Percentiles rank a stretch among this genome's conserved stretches.
phyloP scores from a whole-genome alignment of 441 rosid genomes.

The Adansonia gregorii region DNA sequence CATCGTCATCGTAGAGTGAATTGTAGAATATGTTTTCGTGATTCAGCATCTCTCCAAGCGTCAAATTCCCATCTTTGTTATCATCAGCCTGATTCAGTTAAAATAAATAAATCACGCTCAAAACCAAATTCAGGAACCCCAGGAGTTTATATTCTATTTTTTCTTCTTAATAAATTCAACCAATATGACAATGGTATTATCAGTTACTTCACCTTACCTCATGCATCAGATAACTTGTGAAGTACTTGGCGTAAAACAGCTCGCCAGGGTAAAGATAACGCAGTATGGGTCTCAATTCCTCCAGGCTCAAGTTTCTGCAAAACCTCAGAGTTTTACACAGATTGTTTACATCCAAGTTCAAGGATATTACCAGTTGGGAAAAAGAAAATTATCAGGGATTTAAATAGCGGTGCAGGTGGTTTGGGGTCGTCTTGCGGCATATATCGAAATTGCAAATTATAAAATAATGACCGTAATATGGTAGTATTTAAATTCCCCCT shows the following conservation, averaged over 20 bases:
- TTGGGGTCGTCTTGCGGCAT: too few relatives aligned
- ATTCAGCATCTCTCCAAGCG: conserved; percentile 61
- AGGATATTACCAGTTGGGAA: neutral
- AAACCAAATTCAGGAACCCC: neutral
- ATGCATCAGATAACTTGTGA: conserved; percentile 51
- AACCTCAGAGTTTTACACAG: neutral
- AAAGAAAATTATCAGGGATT: neutral
- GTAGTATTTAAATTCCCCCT: neutral
- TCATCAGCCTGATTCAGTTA: conserved; percentile 55
- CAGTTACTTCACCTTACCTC: conserved; percentile 41
- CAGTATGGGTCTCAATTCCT: conserved; percentile 61
- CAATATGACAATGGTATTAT: neutral
- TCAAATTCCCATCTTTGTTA: conserved; percentile 54
- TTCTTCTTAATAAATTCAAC: neutral
- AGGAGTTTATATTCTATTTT: neutral
- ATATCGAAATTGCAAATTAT: too few relatives aligned
- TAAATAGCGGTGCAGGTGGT: too few relatives aligned
- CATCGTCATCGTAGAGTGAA: conserved; percentile 41
- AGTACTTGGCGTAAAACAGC: conserved; percentile 55
- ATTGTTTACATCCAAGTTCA: neutral
- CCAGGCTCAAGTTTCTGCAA: conserved; percentile 43
- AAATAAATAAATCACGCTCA: conserved; percentile 34
- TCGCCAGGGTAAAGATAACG: conserved; percentile 70
- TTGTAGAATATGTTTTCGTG: conserved; percentile 59
- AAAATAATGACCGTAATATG: too few relatives aligned